A percentile compares a stretch with the other conserved stretches of the same genome.
phyloP scores from a whole-genome alignment of 768 basidiomycete species.

The Lepiota venenata region DNA sequence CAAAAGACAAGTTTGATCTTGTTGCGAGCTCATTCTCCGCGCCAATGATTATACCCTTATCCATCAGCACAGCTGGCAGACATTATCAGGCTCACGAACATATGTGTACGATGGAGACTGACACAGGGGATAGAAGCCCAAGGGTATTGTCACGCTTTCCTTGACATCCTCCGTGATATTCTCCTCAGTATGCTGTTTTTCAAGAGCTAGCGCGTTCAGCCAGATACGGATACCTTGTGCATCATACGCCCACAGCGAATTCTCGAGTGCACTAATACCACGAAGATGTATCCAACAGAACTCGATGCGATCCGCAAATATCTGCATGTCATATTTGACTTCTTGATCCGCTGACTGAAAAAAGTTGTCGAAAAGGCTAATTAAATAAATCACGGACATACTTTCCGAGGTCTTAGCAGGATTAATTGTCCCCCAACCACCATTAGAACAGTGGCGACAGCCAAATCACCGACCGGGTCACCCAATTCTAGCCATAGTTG shows the following conservation, averaged over 20 bases:
- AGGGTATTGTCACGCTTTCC: constrained; percentile 88
- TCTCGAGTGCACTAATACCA: constrained; percentile 90
- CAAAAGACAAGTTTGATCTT: constrained; percentile 76
- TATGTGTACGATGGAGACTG: constrained; percentile 19
- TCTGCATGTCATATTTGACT: constrained; percentile 96
- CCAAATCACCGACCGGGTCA: constrained; percentile 88
- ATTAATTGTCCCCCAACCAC: constrained; percentile 91
- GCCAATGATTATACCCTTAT: constrained; percentile 97
- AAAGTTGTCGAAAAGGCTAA: background rate
- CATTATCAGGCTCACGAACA: constrained; percentile 8
- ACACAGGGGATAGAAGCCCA: constrained; percentile 98
- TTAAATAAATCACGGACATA: constrained; percentile 23
- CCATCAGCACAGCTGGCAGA: constrained; percentile 87
- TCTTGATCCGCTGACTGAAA: constrained; percentile 76
- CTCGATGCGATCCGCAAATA: constrained; percentile 94
- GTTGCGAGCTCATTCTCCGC: constrained; percentile 85
- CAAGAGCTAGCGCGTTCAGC: constrained; percentile 94
- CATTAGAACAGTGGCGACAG: constrained; percentile 94
- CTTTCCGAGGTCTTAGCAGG: constrained; percentile 86
- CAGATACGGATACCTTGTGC: constrained; percentile 87
- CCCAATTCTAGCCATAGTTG: constrained; percentile 67
- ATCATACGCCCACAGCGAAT: constrained; percentile 97
- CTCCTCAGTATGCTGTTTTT: constrained; percentile 44
- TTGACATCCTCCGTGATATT: constrained; percentile 55
- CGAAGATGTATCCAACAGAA: constrained; percentile 98